A percentile compares a stretch with the other conserved stretches of the same genome.
Evolutionary conservation across 2,329 filamentous ascomycete genomes (phyloP).

Genomic region (Pseudocercospora pini-densiflorae): DNA sequence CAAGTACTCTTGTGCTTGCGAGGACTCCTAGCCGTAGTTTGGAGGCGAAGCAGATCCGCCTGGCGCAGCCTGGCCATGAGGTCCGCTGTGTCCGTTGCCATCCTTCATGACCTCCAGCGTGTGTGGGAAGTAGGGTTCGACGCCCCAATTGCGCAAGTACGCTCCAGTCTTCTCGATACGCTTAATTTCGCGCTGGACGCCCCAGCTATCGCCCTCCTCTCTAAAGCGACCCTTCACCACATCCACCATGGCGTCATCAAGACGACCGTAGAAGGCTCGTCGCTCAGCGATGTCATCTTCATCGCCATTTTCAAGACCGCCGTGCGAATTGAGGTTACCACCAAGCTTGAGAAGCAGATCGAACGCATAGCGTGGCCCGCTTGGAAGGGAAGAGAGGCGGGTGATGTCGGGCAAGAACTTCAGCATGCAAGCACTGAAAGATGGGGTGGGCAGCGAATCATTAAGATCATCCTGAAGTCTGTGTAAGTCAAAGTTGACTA

Average conservation of each 20-base stretch:
- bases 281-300: constrained; percentile 54
- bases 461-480: constrained; percentile 61
- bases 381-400: constrained; percentile 54
- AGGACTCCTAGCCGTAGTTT: constrained; percentile 16
- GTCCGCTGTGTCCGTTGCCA: constrained; percentile 29
- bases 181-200: constrained; percentile 58
- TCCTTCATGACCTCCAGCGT: constrained; percentile 56
- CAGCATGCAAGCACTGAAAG: constrained; percentile 59
- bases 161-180: constrained; percentile 60
- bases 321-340: constrained; percentile 60
- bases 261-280: constrained; percentile 53
- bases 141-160: constrained; percentile 56
- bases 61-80: constrained; percentile 9
- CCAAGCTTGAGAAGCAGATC: constrained; percentile 60
- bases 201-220: constrained; percentile 57
- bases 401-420: constrained; percentile 60
- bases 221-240: constrained; percentile 55
- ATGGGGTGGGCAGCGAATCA: constrained; percentile 57
- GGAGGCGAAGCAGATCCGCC: constrained; percentile 10
- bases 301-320: constrained; percentile 55
- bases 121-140: constrained; percentile 59
- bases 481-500: constrained; percentile 62
- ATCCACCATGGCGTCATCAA: constrained; percentile 58
- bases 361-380: constrained; percentile 56
- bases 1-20: background rate